Base-by-base conservation (phyloP, 2,329 filamentous ascomycete species). In the Monosporascus cannonballus region DNA sequence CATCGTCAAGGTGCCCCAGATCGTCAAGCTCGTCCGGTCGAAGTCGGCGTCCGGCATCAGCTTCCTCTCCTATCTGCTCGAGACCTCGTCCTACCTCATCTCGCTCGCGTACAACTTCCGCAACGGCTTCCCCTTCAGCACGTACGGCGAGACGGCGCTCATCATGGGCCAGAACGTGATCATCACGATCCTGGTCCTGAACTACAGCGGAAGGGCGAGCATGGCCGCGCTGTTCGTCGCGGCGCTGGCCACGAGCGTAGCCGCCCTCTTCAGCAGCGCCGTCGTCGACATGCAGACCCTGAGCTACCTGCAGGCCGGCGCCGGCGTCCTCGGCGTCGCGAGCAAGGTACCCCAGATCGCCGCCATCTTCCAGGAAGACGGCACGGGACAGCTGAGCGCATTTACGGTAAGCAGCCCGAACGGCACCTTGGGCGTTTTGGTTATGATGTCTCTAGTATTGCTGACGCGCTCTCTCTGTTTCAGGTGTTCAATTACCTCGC, bases 401-500 rank as follows among this genome's bases (percentile, higher is more conserved):
- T 97, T 97, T 71, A 90, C 94, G 54, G 94, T 96, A 80, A 74
- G 88, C 49, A 34, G 9, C 11, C 11, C 11, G 30, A 14, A 30
- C 27, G 27, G 9, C 9, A 39, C 24, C 48, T 44, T 38, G 18
- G 8, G 17, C 11, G 17, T 42, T 30, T 47, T 44, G 37, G 30
- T 11, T 18, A n/a, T 51, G 34, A 39, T 30, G 39, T 54, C 47
- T 46, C 46, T 51, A 15, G 27, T 58, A 46, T 17, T 6, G 47
- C 7, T 39, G 20, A 24, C 36, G 18, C 17, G 36, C 20, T 6
- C 25, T 27, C 27, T 38, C 30, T 38, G 24, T 47, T 51, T 41
- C 64, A 96, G 92, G 91, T 99, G 62, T 96, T 99, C 81, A 97
- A 96, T 78, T 99, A 96, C 73, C 89, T 99, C 64, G 79, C 86